Base-by-base conservation (phyloP, 2,329 filamentous ascomycete species). In the Cladobotryum mycophilum region DNA sequence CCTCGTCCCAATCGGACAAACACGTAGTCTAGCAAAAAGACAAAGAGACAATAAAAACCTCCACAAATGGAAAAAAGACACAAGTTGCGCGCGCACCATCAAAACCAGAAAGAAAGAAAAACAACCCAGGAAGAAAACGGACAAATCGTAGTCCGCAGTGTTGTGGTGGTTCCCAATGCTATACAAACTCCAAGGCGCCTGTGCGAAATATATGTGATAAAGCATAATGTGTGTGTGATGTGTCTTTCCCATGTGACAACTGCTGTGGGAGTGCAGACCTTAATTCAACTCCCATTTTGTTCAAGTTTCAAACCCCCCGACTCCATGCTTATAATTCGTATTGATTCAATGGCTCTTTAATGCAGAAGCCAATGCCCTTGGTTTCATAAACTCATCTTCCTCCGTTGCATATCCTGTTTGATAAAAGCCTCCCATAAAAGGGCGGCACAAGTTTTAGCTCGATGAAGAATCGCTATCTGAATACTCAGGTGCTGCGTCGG, bases 131-230 rank as follows among this genome's bases (percentile, higher is more conserved):
- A 4, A 15, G n/a, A 40, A 40, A 17, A 38, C n/a, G 14, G 14
- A 40, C 7, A 38, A 38, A 30, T 5, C 25, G 13, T 49, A 25
- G 49, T 45, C 25, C 15, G 40, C 40, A 41, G 38, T 38, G 45
- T 52, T 45, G 25, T 36, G 49, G 33, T 45, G 30, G 45, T 51
- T 58, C 52, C 56, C 54, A 49, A 56, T 58, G 56, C 55, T 57
- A 58, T 55, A 55, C 57, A 58, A 57, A 60, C 53, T 50, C 58
- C 58, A 13, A 52, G 34, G 55, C 56, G 56, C 58, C 58, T 35
- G 45, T 52, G 52, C 49, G 36, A 49, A 34, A 45, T 35, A 41
- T 45, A 53, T 53, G 37, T 48, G 48, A 45, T 35, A 30, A 30
- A 30, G 25, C 9, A 30, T 30, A 45, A 36, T 47, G 45, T 48